These are phyloP conservation scores for Lactifluus rugatus DNA, from an alignment of 768 basidiomycete species.

Conservation along the genomic window DNA sequence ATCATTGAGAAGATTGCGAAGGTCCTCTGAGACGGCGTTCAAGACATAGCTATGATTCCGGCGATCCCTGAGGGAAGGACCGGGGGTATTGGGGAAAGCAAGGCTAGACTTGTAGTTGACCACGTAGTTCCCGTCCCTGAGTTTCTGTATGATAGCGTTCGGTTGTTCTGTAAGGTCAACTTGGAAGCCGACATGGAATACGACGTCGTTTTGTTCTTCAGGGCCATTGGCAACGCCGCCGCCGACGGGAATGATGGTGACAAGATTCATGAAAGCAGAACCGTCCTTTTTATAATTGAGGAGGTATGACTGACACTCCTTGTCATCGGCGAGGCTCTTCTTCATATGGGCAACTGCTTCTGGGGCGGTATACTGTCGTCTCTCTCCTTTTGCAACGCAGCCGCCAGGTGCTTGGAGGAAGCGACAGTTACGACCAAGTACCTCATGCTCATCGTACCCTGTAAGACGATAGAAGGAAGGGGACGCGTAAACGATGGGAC, in stretches of 20 bases:
- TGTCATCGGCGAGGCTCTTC: slow-evolving; percentile 55
- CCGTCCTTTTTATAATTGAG: slow-evolving; percentile 87
- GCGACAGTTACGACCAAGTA: slow-evolving; percentile 85
- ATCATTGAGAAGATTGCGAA: slow-evolving; percentile 41
- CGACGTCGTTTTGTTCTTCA: slow-evolving; percentile 59
- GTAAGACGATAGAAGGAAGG: slow-evolving; percentile 74
- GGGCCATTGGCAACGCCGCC: slow-evolving; percentile 41
- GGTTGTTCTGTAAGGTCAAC: slow-evolving; percentile 87
- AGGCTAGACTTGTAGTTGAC: slow-evolving; percentile 42
- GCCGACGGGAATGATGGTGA: slow-evolving; percentile 79
- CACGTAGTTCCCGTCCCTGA: slow-evolving; percentile 68
- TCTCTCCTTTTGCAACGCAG: slow-evolving; percentile 40
- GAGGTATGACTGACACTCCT: slow-evolving; percentile 82
- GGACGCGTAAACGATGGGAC: slow-evolving; percentile 85
- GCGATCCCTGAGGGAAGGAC: slow-evolving; percentile 25
- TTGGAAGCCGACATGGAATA: slow-evolving; percentile 92
- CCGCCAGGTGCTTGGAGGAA: slow-evolving; percentile 78
- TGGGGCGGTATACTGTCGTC: slow-evolving; percentile 51
- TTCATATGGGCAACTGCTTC: slow-evolving; percentile 58
- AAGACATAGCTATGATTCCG: slow-evolving; percentile 25
- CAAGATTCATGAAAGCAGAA: slow-evolving; percentile 80
- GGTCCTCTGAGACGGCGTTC: slow-evolving; percentile 40
- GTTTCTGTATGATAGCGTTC: slow-evolving; percentile 67
- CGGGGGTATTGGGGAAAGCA: slow-evolving; percentile 14
- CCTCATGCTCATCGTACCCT: slow-evolving; percentile 63